Evolutionary conservation across 2,329 filamentous ascomycete species (phyloP).

Genomic region (Aspergillus caelatus): DNA sequence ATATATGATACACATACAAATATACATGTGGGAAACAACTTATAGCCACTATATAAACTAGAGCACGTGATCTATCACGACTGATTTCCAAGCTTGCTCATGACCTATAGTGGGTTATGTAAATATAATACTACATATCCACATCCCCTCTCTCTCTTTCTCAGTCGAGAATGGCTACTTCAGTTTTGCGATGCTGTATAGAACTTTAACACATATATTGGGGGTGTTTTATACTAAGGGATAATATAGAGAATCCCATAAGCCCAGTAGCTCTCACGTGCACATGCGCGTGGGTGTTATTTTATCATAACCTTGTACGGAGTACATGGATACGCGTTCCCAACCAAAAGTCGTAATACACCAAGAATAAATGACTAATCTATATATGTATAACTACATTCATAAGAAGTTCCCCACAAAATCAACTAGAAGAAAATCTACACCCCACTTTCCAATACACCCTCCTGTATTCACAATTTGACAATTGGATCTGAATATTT

Average conservation of each 20-base stretch:
- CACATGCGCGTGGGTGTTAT: not conserved
- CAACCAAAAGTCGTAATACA: not conserved
- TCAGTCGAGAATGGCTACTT: not conserved
- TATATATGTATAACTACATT: not conserved
- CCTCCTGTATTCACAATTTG: not conserved
- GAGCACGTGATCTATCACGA: not conserved
- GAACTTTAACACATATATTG: not conserved
- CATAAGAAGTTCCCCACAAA: constrained; percentile 2
- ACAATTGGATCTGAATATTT: not conserved
- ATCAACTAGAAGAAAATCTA: constrained; percentile 3
- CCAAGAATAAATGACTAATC: not conserved
- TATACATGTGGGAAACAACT: not conserved
- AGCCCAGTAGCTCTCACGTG: not conserved
- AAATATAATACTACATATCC: not conserved
- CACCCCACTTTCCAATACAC: not conserved
- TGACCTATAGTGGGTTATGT: not conserved
- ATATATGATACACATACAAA: not conserved
- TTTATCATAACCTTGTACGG: not conserved
- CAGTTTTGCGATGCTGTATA: not conserved
- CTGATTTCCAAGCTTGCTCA: not conserved
- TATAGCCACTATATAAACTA: not conserved
- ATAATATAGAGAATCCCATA: not conserved
- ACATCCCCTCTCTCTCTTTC: no score
- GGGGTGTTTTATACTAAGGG: no score
- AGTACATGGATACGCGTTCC: no score